Evolutionary conservation across 495 filamentous ascomycete species (phyloP).

Genomic region (Aspergillus campestris): DNA sequence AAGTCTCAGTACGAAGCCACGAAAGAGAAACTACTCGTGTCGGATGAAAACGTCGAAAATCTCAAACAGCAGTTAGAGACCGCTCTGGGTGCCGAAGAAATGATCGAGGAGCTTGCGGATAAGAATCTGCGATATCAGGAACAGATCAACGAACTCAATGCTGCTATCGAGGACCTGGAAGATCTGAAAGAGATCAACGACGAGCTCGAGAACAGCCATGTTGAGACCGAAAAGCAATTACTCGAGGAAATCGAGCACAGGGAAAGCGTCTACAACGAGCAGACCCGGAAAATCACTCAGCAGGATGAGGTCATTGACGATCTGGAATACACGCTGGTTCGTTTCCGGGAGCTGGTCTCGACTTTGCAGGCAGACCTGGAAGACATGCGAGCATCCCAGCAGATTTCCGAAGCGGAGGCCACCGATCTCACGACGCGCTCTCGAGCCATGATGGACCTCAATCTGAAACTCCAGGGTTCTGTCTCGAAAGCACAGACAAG

Average conservation of each 20-base stretch:
- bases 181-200: slow-evolving; percentile 84
- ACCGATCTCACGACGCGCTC: slow-evolving; percentile 78
- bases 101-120: slow-evolving; percentile 87
- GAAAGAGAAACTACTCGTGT: slow-evolving; percentile 61
- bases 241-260: slow-evolving; percentile 85
- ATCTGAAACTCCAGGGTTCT: slow-evolving; percentile 83
- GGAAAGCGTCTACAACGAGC: slow-evolving; percentile 69
- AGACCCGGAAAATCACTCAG: slow-evolving; percentile 47
- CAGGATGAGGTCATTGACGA: slow-evolving; percentile 77
- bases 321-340: slow-evolving; percentile 77
- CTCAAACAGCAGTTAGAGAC: slow-evolving; percentile 85
- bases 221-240: slow-evolving; percentile 87
- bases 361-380: slow-evolving; percentile 81
- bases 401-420: slow-evolving; percentile 85
- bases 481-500: slow-evolving; percentile 87
- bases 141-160: slow-evolving; percentile 71
- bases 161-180: slow-evolving; percentile 76
- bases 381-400: slow-evolving; percentile 82
- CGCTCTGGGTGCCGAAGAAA: slow-evolving; percentile 76
- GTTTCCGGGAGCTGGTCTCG: slow-evolving; percentile 82
- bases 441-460: slow-evolving; percentile 90
- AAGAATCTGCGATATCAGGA: slow-evolving; percentile 74
- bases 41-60: slow-evolving; percentile 74
- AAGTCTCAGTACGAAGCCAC: slow-evolving; percentile 63
- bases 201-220: slow-evolving; percentile 87